Conservation (phyloP, 176 grass and related monocot genomes). For the Guadua angustifolia region DNA sequence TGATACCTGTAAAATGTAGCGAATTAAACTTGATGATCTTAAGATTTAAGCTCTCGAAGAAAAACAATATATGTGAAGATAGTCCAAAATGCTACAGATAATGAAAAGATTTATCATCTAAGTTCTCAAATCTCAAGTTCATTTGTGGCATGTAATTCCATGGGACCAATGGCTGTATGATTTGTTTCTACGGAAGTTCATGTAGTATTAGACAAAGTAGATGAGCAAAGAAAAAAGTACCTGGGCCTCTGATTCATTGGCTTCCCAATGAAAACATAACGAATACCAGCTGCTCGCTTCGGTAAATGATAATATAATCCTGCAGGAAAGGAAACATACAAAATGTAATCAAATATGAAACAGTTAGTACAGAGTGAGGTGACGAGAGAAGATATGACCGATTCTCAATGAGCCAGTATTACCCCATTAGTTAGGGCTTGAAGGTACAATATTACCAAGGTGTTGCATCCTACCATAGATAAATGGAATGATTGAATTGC, state of each 20-base stretch:
- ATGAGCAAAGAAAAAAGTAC: conserved; percentile 48
- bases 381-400: background rate
- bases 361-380: conserved; percentile 12
- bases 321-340: conserved; percentile 47
- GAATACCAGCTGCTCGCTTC: conserved; percentile 90
- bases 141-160: background rate
- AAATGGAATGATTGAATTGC: background rate
- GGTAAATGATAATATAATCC: conserved; percentile 98
- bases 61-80: conserved; percentile 3
- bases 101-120: conserved; percentile 3
- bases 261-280: conserved; percentile 97
- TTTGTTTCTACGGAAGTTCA: conserved; percentile 1
- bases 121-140: conserved; percentile 19
- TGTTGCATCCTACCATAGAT: background rate
- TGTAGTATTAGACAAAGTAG: background rate
- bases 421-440: conserved; percentile 1
- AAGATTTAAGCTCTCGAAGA: conserved; percentile 2
- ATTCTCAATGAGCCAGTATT: background rate
- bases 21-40: conserved; percentile 20
- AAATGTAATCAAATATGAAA: conserved; percentile 46
- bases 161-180: background rate
- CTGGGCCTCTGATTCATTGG: conserved; percentile 95
- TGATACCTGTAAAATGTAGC: conserved; percentile 75
- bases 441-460: conserved; percentile 23
- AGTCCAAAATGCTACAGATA: background rate